Percentiles rank a stretch among this genome's conserved stretches.
Conservation (phyloP, 1,139 yeast species). For the Saccharomycopsis phalli region DNA sequence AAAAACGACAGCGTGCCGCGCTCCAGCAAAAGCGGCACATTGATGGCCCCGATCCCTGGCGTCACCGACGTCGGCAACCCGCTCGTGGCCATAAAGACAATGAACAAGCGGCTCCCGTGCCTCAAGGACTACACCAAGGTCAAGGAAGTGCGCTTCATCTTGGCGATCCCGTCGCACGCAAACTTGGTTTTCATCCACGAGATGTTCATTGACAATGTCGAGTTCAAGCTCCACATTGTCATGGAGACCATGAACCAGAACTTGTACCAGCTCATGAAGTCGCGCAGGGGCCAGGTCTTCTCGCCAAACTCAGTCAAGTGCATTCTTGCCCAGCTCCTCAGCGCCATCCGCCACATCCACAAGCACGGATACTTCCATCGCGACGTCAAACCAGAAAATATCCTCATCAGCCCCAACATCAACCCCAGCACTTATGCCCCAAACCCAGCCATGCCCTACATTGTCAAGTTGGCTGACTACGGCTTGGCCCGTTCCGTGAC, state of each 20-base stretch:
- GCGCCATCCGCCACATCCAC: conserved; percentile 80
- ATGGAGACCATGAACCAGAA: conserved; percentile 88
- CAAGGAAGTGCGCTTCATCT: conserved; percentile 68
- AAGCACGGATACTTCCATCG: conserved; percentile 68
- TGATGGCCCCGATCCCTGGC: conserved; percentile 40
- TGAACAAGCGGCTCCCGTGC: conserved; percentile 45
- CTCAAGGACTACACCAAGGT: conserved; percentile 52
- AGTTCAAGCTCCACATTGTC: conserved; percentile 60
- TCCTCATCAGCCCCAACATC: conserved; percentile 54
- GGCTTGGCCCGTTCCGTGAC: conserved; percentile 70
- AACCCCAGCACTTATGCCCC: conserved; percentile 32
- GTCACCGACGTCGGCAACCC: conserved; percentile 24
- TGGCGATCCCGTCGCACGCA: conserved; percentile 61
- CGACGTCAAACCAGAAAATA: conserved; percentile 89
- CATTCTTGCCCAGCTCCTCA: conserved; percentile 59
- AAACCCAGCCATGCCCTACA: conserved; percentile 32
- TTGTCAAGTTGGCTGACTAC: conserved; percentile 82
- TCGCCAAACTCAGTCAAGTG: conserved; percentile 53
- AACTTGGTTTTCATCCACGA: conserved; percentile 69
- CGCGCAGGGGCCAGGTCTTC: conserved; percentile 43
- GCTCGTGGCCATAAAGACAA: conserved; percentile 80
- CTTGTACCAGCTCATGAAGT: conserved; percentile 61
- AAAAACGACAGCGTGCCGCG: conserved; percentile 17
- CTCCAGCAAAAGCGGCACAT: conserved; percentile 31
- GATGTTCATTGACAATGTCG: conserved; percentile 57